These are phyloP conservation scores for Neurospora tetraspora DNA, from an alignment of 495 filamentous ascomycete species.

Conservation along the genomic window DNA sequence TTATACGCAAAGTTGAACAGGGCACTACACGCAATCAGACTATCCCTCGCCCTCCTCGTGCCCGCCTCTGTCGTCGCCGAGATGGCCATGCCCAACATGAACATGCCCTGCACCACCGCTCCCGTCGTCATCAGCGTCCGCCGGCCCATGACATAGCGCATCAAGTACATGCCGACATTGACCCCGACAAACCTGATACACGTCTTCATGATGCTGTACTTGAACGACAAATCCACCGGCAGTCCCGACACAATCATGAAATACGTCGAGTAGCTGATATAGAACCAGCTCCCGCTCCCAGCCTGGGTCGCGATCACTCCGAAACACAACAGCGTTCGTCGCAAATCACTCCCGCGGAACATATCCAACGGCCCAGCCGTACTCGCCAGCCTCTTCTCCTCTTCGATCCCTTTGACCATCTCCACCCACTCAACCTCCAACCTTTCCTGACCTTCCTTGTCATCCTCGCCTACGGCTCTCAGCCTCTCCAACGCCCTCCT, in stretches of 20 bases:
- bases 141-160: conserved; percentile 28
- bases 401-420: conserved; percentile 28
- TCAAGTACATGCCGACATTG: conserved; percentile 28
- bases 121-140: conserved; percentile 27
- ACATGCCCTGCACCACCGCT: conserved; percentile 21
- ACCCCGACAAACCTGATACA: conserved; percentile 31
- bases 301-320: conserved; percentile 27
- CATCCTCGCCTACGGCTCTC: conserved; percentile 17
- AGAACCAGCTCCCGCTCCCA: conserved; percentile 28
- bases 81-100: conserved; percentile 28
- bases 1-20: conserved; percentile 12
- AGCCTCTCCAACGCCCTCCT: conserved; percentile 30
- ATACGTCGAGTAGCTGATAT: conserved; percentile 33
- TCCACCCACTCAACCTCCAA: conserved; percentile 30
- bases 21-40: conserved; percentile 19
- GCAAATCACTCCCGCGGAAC: conserved; percentile 28
- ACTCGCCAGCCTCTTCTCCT: conserved; percentile 22
- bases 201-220: conserved; percentile 27
- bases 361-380: conserved; percentile 25
- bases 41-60: conserved; percentile 16
- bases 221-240: conserved; percentile 28
- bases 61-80: conserved; percentile 21
- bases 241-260: conserved; percentile 31
- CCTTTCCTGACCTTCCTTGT: conserved; percentile 20
- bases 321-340: conserved; percentile 30